These are phyloP conservation scores for Phytophthora pluvialis DNA, from an alignment of 352 stramenopile genomes.

Conservation along the genomic window DNA sequence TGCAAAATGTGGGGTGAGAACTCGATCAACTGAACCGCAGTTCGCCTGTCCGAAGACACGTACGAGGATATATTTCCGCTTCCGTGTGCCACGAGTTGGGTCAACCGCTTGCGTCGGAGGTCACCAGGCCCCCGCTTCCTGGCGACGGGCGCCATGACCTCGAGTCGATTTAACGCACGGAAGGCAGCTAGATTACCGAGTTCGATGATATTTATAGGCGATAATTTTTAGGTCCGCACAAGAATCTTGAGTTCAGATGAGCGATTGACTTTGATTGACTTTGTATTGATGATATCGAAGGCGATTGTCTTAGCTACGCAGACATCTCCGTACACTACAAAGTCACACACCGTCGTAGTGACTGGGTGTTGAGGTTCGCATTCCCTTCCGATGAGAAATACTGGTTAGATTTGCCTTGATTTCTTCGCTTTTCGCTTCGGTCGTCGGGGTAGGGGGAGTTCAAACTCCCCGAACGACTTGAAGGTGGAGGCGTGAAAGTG, in stretches of 20 bases:
- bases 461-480: conserved; percentile 29
- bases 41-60: conserved; percentile 8
- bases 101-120: conserved; percentile 28
- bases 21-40: background rate
- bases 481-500: conserved; percentile 20
- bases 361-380: conserved; percentile 5
- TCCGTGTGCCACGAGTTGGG: conserved; percentile 36
- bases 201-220: background rate
- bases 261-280: background rate
- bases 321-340: conserved; percentile 12
- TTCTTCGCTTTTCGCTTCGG: conserved; percentile 19
- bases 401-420: conserved; percentile 5
- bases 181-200: background rate
- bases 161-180: background rate
- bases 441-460: conserved; percentile 27
- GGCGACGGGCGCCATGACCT: background rate
- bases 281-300: conserved; percentile 16
- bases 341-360: background rate
- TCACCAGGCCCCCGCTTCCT: conserved; percentile 6
- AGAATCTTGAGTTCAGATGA: no score
- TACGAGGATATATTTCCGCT: conserved; percentile 30
- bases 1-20: conserved; percentile 6
- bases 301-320: conserved; percentile 27
- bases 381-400: conserved; percentile 42
- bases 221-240: no score